Percentiles rank a stretch among this genome's conserved stretches.
Evolutionary conservation across 2,329 filamentous ascomycete species (phyloP).

Genomic region (Fusarium praegraminearum): DNA sequence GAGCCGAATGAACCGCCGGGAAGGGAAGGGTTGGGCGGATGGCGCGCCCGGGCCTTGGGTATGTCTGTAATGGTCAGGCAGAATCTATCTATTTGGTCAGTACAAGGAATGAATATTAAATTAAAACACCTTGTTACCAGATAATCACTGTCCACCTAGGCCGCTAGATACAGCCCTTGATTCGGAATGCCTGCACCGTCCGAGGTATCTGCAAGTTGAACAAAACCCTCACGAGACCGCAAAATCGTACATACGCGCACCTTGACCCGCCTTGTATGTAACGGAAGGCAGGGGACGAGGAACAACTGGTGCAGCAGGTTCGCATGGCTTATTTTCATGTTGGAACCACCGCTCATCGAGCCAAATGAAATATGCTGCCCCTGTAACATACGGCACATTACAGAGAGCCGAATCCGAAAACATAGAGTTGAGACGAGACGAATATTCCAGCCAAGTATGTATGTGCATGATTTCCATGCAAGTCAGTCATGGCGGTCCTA

Average conservation of each 20-base stretch:
- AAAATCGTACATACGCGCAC: constrained; percentile 23
- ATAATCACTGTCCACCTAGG: not conserved
- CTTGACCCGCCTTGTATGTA: constrained; percentile 45
- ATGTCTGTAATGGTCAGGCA: constrained; percentile 11
- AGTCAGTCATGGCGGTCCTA: constrained; percentile 22
- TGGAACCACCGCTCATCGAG: constrained; percentile 25
- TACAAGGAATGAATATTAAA: constrained; percentile 30
- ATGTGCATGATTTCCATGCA: constrained; percentile 27
- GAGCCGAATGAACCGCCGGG: constrained; percentile 56
- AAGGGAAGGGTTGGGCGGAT: constrained; percentile 45
- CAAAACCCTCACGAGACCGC: constrained; percentile 13
- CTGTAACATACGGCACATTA: not conserved
- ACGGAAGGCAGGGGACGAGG: constrained; percentile 37
- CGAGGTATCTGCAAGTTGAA: constrained; percentile 3
- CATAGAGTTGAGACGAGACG: constrained; percentile 38
- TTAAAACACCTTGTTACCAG: constrained; percentile 12
- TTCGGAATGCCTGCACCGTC: constrained; percentile 11
- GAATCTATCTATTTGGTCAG: constrained; percentile 48
- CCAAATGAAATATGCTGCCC: constrained; percentile 25
- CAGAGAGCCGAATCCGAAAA: constrained; percentile 7
- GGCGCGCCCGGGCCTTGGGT: constrained; percentile 41
- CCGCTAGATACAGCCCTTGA: constrained; percentile 1
- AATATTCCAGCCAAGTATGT: constrained; percentile 24
- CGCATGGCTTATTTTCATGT: constrained; percentile 21
- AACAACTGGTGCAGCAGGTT: constrained; percentile 30